Percentiles rank a stretch among this genome's conserved stretches.
These are phyloP conservation scores for Brachypodium distachyon DNA, from an alignment of 202 grass and related monocot species.

Conservation along the genomic window DNA sequence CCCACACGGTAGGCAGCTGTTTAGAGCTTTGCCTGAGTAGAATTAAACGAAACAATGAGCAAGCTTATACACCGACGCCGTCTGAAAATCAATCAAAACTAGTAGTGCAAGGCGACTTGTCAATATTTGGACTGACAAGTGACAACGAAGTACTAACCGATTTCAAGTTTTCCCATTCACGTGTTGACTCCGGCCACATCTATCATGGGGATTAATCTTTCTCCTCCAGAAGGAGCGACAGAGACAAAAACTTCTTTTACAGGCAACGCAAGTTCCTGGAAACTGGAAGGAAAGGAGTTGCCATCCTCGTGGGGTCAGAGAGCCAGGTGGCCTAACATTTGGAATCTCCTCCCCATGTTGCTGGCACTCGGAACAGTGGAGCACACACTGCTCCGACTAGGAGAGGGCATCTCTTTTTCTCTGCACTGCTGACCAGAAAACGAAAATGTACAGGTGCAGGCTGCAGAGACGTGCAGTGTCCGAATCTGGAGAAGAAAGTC, in stretches of 20 bases:
- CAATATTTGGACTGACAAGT: neutral
- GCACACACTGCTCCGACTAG: too few species aligned
- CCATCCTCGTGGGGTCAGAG: neutral
- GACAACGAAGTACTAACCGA: neutral
- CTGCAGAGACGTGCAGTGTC: neutral
- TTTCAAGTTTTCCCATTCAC: neutral
- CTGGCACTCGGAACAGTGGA: neutral
- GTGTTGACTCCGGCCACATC: neutral
- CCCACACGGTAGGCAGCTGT: too few species aligned
- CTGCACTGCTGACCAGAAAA: neutral
- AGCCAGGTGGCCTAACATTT: neutral
- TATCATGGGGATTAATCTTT: neutral
- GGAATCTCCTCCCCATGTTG: neutral
- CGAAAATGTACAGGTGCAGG: neutral
- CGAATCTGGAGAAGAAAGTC: neutral
- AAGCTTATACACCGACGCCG: too few species aligned
- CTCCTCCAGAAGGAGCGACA: neutral
- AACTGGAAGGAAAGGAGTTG: neutral
- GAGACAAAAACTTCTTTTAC: neutral
- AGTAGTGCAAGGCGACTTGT: neutral
- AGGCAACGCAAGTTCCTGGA: neutral
- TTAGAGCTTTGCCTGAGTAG: too few species aligned
- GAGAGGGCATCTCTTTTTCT: too few species aligned
- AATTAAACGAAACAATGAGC: too few species aligned
- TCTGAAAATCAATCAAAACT: neutral